Conservation (phyloP, 495 filamentous ascomycete genomes). For the Penicillium chermesinum region DNA sequence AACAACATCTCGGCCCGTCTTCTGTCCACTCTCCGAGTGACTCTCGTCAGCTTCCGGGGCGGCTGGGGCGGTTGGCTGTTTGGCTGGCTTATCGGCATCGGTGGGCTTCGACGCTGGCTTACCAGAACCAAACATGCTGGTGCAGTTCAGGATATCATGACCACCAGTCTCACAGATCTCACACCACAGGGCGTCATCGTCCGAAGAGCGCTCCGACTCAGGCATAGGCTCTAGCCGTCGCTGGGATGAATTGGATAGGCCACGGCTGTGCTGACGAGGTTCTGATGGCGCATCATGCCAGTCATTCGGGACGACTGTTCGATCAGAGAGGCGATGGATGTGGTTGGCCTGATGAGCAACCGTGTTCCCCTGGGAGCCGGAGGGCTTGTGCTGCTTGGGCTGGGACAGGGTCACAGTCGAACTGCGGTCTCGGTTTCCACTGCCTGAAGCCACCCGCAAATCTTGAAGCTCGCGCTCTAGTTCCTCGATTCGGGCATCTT, state of each 20-base stretch:
- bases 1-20: constrained; percentile 50
- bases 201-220: constrained; percentile 68
- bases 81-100: constrained; percentile 19
- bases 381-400: constrained; percentile 34
- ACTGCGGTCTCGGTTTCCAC: constrained; percentile 28
- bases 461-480: constrained; percentile 81
- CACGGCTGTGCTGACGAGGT: constrained; percentile 31
- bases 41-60: constrained; percentile 10
- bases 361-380: constrained; percentile 30
- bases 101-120: constrained; percentile 19
- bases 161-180: constrained; percentile 93
- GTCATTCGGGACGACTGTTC: constrained; percentile 41
- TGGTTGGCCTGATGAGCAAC: constrained; percentile 24
- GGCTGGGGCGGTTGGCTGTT: constrained; percentile 13
- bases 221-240: constrained; percentile 52
- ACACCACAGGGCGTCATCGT: constrained; percentile 81
- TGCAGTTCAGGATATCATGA: constrained; percentile 90
- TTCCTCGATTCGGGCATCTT: constrained; percentile 76
- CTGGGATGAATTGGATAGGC: constrained; percentile 30
- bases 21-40: constrained; percentile 19
- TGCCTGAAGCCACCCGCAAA: constrained; percentile 35
- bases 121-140: constrained; percentile 67
- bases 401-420: constrained; percentile 40
- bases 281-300: constrained; percentile 36
- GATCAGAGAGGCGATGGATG: constrained; percentile 42